Percentiles rank a stretch among this genome's conserved stretches.
Conservation (phyloP, 2,329 filamentous ascomycete genomes). For the Colletotrichum tofieldiae region DNA sequence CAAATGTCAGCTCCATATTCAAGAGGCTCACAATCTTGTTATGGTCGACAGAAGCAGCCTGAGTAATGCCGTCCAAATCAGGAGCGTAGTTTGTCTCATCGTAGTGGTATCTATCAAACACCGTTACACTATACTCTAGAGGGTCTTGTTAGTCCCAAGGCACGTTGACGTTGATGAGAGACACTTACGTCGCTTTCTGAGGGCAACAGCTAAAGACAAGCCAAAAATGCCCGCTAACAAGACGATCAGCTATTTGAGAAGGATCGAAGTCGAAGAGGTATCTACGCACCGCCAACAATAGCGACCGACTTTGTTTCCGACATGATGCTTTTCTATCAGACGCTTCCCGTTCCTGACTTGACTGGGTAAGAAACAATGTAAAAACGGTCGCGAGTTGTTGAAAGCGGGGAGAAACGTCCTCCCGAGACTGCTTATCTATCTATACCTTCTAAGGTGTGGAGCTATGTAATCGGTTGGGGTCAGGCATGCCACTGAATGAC, state of each 20-base stretch:
- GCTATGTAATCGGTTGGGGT: background rate
- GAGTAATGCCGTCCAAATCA: constrained; percentile 34
- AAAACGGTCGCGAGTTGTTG: background rate
- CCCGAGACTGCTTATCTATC: constrained; percentile 25
- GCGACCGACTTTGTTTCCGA: constrained; percentile 23
- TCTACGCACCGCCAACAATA: constrained; percentile 26
- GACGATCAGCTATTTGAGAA: background rate
- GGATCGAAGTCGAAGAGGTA: background rate
- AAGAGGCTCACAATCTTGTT: constrained; percentile 46
- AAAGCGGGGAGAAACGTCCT: constrained; percentile 15
- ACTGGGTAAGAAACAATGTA: background rate
- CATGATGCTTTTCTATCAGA: constrained; percentile 13
- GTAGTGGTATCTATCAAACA: constrained; percentile 46
- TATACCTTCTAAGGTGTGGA: background rate
- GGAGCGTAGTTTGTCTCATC: constrained; percentile 46
- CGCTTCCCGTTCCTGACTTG: background rate
- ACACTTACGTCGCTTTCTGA: constrained; percentile 45
- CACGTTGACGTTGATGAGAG: no score
- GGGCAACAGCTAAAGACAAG: constrained; percentile 46
- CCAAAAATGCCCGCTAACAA: constrained; percentile 47
- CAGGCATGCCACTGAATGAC: background rate
- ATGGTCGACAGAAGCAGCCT: constrained; percentile 48
- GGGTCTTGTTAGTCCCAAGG: background rate
- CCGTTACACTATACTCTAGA: constrained; percentile 40
- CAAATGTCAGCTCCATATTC: background rate